A percentile compares a stretch with the other conserved stretches of the same genome.
phyloP scores from a whole-genome alignment of 257 asterid genomes.

The Craterostigma plantagineum region DNA sequence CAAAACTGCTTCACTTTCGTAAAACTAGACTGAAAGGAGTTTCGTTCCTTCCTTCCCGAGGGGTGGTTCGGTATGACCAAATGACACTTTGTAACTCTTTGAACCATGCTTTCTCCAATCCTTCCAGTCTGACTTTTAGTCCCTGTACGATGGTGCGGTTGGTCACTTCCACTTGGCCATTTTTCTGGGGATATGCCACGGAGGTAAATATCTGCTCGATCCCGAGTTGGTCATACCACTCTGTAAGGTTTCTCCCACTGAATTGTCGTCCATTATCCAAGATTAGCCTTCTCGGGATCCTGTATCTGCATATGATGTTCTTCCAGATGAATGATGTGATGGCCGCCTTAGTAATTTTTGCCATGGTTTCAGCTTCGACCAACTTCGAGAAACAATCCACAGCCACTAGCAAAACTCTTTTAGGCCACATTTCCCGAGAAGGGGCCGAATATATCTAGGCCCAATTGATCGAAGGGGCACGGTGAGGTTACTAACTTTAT shows the following conservation, averaged over 20 bases:
- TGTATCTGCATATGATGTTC: background rate
- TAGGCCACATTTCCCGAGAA: no score
- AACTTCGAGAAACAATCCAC: background rate
- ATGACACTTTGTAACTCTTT: background rate
- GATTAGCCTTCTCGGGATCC: background rate
- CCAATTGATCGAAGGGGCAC: background rate
- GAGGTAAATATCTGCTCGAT: background rate
- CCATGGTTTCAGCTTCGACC: background rate
- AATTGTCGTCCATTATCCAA: background rate
- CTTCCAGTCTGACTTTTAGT: background rate
- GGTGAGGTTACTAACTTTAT: no score
- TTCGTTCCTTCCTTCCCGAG: no score
- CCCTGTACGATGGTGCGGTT: background rate
- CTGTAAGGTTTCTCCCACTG: background rate
- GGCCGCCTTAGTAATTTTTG: background rate
- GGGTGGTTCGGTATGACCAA: background rate
- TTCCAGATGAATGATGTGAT: background rate
- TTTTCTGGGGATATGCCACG: background rate
- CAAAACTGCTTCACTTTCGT: no score
- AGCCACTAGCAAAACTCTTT: background rate
- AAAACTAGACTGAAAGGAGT: no score
- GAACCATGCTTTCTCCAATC: background rate
- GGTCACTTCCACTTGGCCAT: background rate
- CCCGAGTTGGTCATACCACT: background rate
- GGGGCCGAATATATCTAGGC: background rate